phyloP scores from a whole-genome alignment of 192 early-diverging fungal genomes.

The Backusella parvicylindrica region DNA sequence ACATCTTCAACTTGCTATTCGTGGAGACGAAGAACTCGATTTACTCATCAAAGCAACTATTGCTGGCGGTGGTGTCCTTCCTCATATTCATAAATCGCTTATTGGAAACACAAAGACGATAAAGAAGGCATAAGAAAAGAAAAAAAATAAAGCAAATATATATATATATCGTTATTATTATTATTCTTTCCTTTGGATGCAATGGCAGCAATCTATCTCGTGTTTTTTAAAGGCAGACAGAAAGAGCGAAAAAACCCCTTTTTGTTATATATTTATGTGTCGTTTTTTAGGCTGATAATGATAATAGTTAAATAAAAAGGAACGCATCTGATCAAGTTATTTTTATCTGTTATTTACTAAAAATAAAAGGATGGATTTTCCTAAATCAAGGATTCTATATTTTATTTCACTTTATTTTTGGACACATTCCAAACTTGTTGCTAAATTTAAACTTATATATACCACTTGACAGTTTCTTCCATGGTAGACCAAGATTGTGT shows the following conservation, averaged over 20 bases:
- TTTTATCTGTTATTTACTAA: neutral
- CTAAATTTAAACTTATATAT: neutral
- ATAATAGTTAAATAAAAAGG: neutral
- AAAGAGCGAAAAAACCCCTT: neutral
- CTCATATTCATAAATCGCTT: constrained; percentile 64
- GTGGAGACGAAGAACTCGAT: constrained; percentile 91
- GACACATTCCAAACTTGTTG: neutral
- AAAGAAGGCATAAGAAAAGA: constrained; percentile 34
- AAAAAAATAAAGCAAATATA: neutral
- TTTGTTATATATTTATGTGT: neutral
- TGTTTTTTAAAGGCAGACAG: neutral
- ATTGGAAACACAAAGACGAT: constrained; percentile 48
- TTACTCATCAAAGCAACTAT: constrained; percentile 86
- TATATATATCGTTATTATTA: neutral
- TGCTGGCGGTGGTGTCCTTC: constrained; percentile 83
- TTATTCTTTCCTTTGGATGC: neutral
- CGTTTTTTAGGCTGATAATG: no score
- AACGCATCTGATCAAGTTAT: neutral
- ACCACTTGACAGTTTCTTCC: neutral
- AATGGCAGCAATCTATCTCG: neutral
- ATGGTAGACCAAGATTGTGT: neutral
- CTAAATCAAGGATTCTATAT: neutral
- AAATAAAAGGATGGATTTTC: neutral
- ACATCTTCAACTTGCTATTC: constrained; percentile 88
- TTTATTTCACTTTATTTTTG: no score